Evolutionary conservation across 2,329 filamentous ascomycete genomes (phyloP).

Genomic region (Arthrobotrys megalospora): DNA sequence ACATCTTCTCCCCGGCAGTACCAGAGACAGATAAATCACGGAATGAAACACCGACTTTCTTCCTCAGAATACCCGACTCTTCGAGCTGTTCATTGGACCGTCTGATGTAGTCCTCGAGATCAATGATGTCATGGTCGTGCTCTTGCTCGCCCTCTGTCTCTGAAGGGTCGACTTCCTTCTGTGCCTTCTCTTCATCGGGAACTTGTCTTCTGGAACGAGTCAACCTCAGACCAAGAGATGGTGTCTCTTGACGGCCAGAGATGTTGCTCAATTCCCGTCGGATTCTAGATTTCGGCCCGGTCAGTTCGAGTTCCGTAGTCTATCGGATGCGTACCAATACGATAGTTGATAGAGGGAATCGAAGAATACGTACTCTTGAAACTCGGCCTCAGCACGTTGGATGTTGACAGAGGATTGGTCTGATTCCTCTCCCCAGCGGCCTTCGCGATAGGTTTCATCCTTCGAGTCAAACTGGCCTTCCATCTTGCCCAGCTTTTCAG

Average conservation of each 20-base stretch:
- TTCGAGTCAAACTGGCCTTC: conserved; percentile 11
- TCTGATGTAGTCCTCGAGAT: conserved; percentile 64
- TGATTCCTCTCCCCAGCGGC: conserved; percentile 56
- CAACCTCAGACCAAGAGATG: conserved; percentile 37
- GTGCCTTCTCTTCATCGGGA: conserved; percentile 52
- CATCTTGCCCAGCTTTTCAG: conserved; percentile 36
- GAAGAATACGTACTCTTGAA: conserved; percentile 62
- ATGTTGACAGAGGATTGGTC: conserved; percentile 63
- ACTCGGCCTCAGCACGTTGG: conserved; percentile 62
- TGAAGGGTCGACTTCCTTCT: conserved; percentile 57
- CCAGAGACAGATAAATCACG: conserved; percentile 63
- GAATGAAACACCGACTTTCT: conserved; percentile 64
- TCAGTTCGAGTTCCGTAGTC: conserved; percentile 14
- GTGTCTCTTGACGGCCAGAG: conserved; percentile 21
- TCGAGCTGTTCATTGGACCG: conserved; percentile 55
- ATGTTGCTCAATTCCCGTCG: conserved; percentile 47
- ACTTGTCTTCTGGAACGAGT: conserved; percentile 40
- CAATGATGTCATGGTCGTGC: conserved; percentile 49
- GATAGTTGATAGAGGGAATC: background rate
- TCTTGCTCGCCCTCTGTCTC: conserved; percentile 53
- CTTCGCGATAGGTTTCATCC: conserved; percentile 36
- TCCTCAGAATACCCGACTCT: conserved; percentile 63
- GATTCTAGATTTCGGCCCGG: conserved; percentile 30
- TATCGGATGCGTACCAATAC: conserved; percentile 11
- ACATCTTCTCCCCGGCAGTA: conserved; percentile 62